Base-by-base conservation (phyloP, 2,329 filamentous ascomycete genomes). In the Arthrocladium fulminans region DNA sequence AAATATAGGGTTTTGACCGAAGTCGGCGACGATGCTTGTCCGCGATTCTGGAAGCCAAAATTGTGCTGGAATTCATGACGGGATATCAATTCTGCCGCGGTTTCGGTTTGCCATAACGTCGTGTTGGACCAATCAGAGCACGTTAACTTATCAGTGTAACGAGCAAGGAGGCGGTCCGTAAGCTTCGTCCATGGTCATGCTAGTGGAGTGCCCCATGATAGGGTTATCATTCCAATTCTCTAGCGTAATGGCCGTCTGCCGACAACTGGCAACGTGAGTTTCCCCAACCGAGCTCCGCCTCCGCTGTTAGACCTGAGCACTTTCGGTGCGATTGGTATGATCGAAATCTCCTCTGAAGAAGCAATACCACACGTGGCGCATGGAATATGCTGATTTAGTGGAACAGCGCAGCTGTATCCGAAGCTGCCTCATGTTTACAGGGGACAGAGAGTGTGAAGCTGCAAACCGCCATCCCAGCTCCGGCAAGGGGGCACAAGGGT, bases 71-170 rank as follows among this genome's bases (percentile, higher is more conserved):
- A 19, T 12, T 10, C 5, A 42, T 25, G 39, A 22, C 19, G 22
- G 13, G 19, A 30, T n/a, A 13, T 27, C 19, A 7, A 40, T 40
- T 19, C n/a, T 6, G 34, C 19, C 20, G n/a, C 12, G 38, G 32
- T 47, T 47, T 45, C n/a, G 32, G 32, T 47, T 47, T 38, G 32
- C 29, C 15, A 47, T 47, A 39, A 38, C 19, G 44, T 47, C 22
- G 44, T 25, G 13, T 15, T 15, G 12, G n/a, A 19, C 44, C 44
- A 47, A 47, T 47, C 27, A 47, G 15, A 27, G 22, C 9, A 13
- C 15, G 12, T 2, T 29, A 23, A 38, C 44, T 47, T 47, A 47
- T 47, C 44, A 38, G 8, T 34, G 25, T 45, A 30, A n/a, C 42
- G 29, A 45, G 12, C 29, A 45, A 4, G 19, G 15, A 15, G 3